A percentile compares a stretch with the other conserved stretches of the same genome.
These are phyloP conservation scores for Marvania coccoides DNA, from an alignment of 139 green algal species.

Conservation along the genomic window DNA sequence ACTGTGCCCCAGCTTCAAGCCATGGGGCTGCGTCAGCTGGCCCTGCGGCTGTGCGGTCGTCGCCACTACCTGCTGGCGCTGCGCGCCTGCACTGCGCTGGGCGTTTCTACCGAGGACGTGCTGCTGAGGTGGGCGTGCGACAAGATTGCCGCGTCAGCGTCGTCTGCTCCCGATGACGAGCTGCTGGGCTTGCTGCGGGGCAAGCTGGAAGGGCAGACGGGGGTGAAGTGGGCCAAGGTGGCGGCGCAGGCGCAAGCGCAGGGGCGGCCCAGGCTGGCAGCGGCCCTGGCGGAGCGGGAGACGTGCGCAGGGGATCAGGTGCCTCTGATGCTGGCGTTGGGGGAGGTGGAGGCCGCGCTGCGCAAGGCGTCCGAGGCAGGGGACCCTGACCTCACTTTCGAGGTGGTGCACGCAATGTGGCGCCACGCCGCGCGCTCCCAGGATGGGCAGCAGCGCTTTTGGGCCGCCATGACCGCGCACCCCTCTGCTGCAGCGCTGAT, in stretches of 20 bases:
- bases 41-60: conserved; percentile 46
- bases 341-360: conserved; percentile 23
- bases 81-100: conserved; percentile 39
- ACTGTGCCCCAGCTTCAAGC: conserved; percentile 56
- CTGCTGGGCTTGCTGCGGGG: conserved; percentile 50
- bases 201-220: conserved; percentile 50
- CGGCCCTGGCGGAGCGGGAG: conserved; percentile 63
- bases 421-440: neutral
- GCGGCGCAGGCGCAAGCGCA: conserved; percentile 36
- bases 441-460: conserved; percentile 13
- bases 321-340: conserved; percentile 50
- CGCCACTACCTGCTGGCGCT: conserved; percentile 61
- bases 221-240: conserved; percentile 44
- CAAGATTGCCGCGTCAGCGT: conserved; percentile 52
- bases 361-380: conserved; percentile 14
- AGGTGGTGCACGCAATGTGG: conserved; percentile 11
- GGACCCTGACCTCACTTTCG: conserved; percentile 24
- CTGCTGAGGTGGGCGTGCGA: conserved; percentile 69
- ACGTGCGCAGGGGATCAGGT: conserved; percentile 47
- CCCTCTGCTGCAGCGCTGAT: conserved; percentile 15
- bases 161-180: conserved; percentile 36
- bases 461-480: conserved; percentile 4
- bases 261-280: conserved; percentile 42
- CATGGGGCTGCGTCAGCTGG: conserved; percentile 49
- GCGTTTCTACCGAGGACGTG: conserved; percentile 27